Conservation (phyloP, 2,329 filamentous ascomycete genomes). For the Metarhizium brunneum region DNA sequence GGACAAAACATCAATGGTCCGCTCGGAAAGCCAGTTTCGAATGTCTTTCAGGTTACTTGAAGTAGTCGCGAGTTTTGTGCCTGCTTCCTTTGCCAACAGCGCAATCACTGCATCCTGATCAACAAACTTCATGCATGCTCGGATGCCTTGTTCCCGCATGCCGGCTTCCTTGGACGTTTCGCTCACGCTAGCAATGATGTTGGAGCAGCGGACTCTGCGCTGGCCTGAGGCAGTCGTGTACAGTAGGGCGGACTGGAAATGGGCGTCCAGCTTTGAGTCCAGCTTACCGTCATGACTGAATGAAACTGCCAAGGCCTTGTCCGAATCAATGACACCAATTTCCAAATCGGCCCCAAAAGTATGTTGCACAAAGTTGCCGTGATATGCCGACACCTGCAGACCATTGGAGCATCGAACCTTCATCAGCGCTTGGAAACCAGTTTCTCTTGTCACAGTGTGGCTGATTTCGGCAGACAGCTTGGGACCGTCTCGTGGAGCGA, state of each 20-base stretch:
- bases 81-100: constrained; percentile 87
- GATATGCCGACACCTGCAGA: constrained; percentile 85
- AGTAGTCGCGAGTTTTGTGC: constrained; percentile 64
- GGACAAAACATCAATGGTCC: constrained; percentile 84
- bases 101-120: constrained; percentile 90
- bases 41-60: constrained; percentile 77
- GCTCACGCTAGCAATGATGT: constrained; percentile 85
- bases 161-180: constrained; percentile 44
- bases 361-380: constrained; percentile 94
- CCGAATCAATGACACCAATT: constrained; percentile 83
- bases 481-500: constrained; percentile 72
- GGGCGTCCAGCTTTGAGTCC: constrained; percentile 91
- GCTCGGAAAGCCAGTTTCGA: constrained; percentile 73
- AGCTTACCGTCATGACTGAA: constrained; percentile 96
- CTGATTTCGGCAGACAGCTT: constrained; percentile 79
- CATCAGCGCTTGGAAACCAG: constrained; percentile 92
- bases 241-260: constrained; percentile 90
- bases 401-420: constrained; percentile 98
- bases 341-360: constrained; percentile 92
- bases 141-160: constrained; percentile 43
- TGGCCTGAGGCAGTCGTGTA: constrained; percentile 90
- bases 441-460: constrained; percentile 80
- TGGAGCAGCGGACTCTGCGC: constrained; percentile 83
- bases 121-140: constrained; percentile 83
- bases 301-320: constrained; percentile 84